Base-by-base conservation (phyloP, 2,329 filamentous ascomycete species). In the Penicillium sp. region DNA sequence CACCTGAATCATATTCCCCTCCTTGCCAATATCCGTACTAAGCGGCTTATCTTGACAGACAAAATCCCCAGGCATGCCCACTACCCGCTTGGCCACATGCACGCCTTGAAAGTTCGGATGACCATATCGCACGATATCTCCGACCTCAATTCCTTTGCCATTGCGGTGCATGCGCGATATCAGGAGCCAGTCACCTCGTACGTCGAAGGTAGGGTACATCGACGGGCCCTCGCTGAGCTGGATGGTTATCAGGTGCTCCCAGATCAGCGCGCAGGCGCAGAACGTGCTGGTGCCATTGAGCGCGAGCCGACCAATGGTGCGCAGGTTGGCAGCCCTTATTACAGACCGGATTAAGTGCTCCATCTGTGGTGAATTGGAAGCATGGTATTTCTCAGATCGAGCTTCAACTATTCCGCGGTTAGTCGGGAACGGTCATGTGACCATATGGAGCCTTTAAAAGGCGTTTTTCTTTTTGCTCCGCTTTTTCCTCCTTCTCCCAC, bases 161-260 rank as follows among this genome's bases (percentile, higher is more conserved):
- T 84, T 80, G 7, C 88, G 84, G 73, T 88, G 82, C n/a, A 80
- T 76, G 63, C 85, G 85, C 57, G 85, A 86, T 51, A 90, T 83
- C 13, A 92, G 72, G 45, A 93, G 79, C 72, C 79, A 86, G 68
- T 93, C 88, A 54, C 86, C 87, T 9, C 79, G 73, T 1, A 86
- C 79, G 24, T 81, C 79, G 58, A 97, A 86, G 0, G 91, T 96
- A 8, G 93, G 93, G 49, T 94, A 82, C 94, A 97, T 97, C 18
- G 89, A 93, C 4, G 91, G 85, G 2, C 93, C 93, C 26, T 79
- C 79, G 16, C 86, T 85, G 4, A 79, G 74, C 20, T 82, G 81
- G 61, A 87, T 67, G 60, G 80, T 80, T 75, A 85, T 84, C 66
- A 85, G 77, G 74, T 94, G 87, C 42, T 84, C 81, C 68, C 69